Base-by-base conservation (phyloP, 169 alveolate species). In the Plasmodium vivax region DNA sequence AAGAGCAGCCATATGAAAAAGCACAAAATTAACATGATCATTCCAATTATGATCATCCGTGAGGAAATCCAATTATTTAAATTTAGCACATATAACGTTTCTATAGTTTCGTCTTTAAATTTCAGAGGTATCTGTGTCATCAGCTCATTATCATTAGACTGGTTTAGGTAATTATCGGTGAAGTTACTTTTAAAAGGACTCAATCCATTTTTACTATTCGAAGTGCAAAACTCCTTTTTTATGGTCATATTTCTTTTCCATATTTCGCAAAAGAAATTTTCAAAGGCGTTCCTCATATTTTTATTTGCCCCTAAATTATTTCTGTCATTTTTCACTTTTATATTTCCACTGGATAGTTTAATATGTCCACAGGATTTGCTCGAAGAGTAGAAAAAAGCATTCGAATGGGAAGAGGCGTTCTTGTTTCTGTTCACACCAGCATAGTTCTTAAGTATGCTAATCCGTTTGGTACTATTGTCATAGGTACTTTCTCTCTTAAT, bases 81-180 rank as follows among this genome's bases (percentile, higher is more conserved):
- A 77, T 96, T 96, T 75, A 96, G 84, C 7, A 95, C 97, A 84
- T 94, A 96, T 47, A 96, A 74, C 12, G 93, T 75, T 84, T 96
- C 98, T 79, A 96, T 19, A 2, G 95, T 71, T 12, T 92, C 93
- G 68, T 91, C 85, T 43, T 75, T 95, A 94, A 90, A 95, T 93
- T 91, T 95, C 51, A 95, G 92, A 1, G 97, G 97, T 56, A 95
- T 47, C 75, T 83, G 75, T 36, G 94, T 51, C 83, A 95, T 62
- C 73, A 91, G 72, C 38, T 81, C 95, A 16, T 82, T 91, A 68
- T 62, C 92, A 80, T 32, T 81, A 27, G 75, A 81, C 16, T 82
- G 84, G 68, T 91, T 91, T 91, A 81, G 43, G 14, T 71, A 41
- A 68, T 38, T 41, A 58, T 82, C 84, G n/a, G 73, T 54, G 82